Conservation (phyloP, 495 filamentous ascomycete species). For the Tirmania nivea region DNA sequence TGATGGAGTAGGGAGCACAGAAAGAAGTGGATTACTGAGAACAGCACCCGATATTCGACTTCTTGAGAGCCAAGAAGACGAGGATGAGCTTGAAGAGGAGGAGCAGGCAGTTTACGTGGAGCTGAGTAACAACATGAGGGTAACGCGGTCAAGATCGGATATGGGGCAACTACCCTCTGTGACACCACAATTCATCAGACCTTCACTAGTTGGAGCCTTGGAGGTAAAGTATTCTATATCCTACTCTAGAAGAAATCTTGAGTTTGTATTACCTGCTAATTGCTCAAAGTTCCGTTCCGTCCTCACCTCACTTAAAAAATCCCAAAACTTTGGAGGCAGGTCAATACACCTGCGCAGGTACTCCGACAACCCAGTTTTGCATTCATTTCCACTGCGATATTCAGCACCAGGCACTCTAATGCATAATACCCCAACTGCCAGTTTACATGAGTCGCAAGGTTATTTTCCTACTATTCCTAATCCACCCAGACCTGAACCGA, state of each 20-base stretch:
- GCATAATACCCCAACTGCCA: background rate
- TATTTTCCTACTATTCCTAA: background rate
- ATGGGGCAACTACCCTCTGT: conserved; percentile 29
- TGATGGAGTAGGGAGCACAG: conserved; percentile 34
- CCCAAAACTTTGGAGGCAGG: conserved; percentile 44
- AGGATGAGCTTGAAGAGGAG: conserved; percentile 48
- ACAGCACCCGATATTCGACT: conserved; percentile 42
- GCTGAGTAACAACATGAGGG: conserved; percentile 80
- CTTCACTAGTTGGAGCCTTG: conserved; percentile 77
- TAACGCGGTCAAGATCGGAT: conserved; percentile 45
- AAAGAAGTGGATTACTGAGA: conserved; percentile 29
- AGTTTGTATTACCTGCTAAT: background rate
- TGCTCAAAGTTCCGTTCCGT: conserved; percentile 49
- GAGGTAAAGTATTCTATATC: conserved; percentile 26
- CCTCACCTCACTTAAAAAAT: conserved; percentile 57
- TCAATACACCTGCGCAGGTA: conserved; percentile 49
- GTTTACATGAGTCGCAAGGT: background rate
- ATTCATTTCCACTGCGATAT: background rate
- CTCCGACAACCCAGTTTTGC: conserved; percentile 36
- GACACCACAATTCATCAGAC: conserved; percentile 57
- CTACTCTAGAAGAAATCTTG: background rate
- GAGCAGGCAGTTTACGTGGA: conserved; percentile 55
- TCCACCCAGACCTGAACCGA: conserved; percentile 4
- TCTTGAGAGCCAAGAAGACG: conserved; percentile 43
- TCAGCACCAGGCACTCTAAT: conserved; percentile 13